phyloP scores from a whole-genome alignment of 202 grass and related monocot genomes.

The Carex sylvatica region DNA sequence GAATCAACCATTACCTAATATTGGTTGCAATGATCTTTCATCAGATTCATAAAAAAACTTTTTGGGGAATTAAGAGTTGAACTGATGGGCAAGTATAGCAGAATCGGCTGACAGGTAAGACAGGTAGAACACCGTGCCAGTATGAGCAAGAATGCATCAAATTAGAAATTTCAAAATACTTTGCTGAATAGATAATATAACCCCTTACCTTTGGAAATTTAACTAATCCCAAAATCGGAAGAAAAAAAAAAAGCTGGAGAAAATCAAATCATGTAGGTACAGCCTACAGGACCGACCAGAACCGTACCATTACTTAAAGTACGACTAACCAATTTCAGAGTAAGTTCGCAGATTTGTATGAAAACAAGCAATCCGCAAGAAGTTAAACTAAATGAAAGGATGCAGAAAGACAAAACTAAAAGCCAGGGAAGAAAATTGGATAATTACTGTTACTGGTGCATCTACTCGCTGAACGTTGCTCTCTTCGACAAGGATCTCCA shows the following conservation, averaged over 20 bases:
- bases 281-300: neutral
- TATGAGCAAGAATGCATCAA: neutral
- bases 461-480: constrained; percentile 96
- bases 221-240: neutral
- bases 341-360: neutral
- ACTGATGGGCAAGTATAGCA: neutral
- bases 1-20: neutral
- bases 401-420: neutral
- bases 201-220: neutral
- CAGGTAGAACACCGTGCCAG: neutral
- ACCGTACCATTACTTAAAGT: neutral
- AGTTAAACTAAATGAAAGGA: neutral
- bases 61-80: neutral
- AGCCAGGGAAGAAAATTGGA: too few species aligned
- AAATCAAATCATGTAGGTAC: neutral
- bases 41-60: neutral
- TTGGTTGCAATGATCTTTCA: neutral
- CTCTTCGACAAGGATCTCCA: constrained; percentile 99
- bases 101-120: neutral
- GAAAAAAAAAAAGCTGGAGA: neutral
- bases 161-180: neutral
- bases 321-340: neutral
- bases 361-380: neutral
- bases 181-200: constrained; percentile 2
- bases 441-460: constrained; percentile 82